A percentile compares a stretch with the other conserved stretches of the same genome.
phyloP scores from a whole-genome alignment of 176 grass and related monocot genomes.

The Dactylis glomerata region DNA sequence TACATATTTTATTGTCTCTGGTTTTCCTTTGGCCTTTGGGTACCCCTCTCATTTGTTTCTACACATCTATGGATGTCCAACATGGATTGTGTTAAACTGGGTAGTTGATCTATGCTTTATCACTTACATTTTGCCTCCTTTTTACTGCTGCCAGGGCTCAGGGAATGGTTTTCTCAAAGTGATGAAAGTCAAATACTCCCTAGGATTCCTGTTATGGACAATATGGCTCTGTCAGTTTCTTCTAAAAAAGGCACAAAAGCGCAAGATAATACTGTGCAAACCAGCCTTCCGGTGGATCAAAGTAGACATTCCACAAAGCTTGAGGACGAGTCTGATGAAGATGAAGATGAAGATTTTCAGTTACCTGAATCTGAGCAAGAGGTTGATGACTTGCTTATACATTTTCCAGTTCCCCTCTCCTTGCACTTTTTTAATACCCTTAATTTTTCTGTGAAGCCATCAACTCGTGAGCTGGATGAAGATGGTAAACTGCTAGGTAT shows the following conservation, averaged over 20 bases:
- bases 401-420: neutral
- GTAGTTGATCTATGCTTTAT: neutral
- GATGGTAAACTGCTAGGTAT: slow-evolving; percentile 50
- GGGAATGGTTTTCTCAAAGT: slow-evolving; percentile 96
- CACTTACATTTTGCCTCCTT: neutral
- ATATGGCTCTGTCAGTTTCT: slow-evolving; percentile 52
- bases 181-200: slow-evolving; percentile 73
- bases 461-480: slow-evolving; percentile 31
- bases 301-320: slow-evolving; percentile 49
- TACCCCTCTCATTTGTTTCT: neutral
- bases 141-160: slow-evolving; percentile 53
- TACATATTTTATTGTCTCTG: neutral
- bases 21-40: neutral
- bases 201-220: slow-evolving; percentile 79
- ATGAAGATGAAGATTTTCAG: slow-evolving; percentile 78
- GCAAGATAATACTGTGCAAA: slow-evolving; percentile 47
- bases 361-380: slow-evolving; percentile 60
- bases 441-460: slow-evolving; percentile 48
- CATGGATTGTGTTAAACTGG: slow-evolving; percentile 1
- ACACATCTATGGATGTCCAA: neutral
- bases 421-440: slow-evolving; percentile 27
- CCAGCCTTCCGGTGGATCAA: slow-evolving; percentile 36
- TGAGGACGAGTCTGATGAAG: slow-evolving; percentile 93
- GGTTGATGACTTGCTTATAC: slow-evolving; percentile 36
- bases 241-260: slow-evolving; percentile 66